A percentile compares a stretch with the other conserved stretches of the same genome.
Evolutionary conservation across 345 rosid genomes (phyloP).

Genomic region (Xanthoceras sorbifolium): DNA sequence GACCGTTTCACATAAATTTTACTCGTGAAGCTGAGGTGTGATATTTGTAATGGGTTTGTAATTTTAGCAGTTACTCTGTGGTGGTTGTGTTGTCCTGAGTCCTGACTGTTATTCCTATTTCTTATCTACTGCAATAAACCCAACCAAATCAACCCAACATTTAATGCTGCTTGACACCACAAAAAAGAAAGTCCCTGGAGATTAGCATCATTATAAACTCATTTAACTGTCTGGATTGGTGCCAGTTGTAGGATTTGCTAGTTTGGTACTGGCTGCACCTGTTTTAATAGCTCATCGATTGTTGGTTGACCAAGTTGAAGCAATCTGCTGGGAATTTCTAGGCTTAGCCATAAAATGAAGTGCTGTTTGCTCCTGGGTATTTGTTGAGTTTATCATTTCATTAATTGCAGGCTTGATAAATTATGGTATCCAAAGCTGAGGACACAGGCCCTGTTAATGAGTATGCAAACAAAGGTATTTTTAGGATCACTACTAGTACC

Average conservation of each 20-base stretch:
- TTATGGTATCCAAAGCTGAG: conserved; percentile 15
- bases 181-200: neutral
- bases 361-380: conserved; percentile 6
- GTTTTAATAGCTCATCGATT: neutral
- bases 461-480: neutral
- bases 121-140: neutral
- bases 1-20: no score
- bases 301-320: conserved; percentile 13
- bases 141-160: neutral
- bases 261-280: neutral
- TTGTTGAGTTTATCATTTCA: conserved; percentile 2
- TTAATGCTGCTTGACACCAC: neutral
- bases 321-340: conserved; percentile 11
- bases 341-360: neutral
- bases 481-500: neutral
- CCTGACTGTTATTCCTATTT: neutral
- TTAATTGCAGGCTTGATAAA: neutral
- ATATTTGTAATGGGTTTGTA: neutral
- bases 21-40: no score
- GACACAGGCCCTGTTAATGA: neutral
- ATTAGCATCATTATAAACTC: neutral
- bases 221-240: neutral
- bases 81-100: neutral
- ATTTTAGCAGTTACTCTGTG: neutral
- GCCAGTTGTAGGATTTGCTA: neutral